Percentiles rank a stretch among this genome's conserved stretches.
These are phyloP conservation scores for Paramarasmius palmivorus DNA, from an alignment of 1,284 basidiomycete species.

Conservation along the genomic window DNA sequence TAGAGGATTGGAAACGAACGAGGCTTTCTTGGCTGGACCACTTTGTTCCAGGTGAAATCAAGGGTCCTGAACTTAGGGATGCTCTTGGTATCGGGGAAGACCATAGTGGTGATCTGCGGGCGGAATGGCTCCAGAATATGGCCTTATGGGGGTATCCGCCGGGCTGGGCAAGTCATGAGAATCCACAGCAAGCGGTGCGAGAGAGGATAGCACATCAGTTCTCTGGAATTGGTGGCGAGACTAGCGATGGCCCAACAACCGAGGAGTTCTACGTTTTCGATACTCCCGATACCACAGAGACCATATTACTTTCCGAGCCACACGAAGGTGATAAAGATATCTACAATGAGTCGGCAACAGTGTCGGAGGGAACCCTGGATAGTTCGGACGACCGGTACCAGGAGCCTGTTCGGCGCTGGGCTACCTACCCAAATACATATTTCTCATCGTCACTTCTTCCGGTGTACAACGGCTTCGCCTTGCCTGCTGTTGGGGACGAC, in stretches of 20 bases:
- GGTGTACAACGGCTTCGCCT: constrained; percentile 44
- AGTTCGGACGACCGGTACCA: no score
- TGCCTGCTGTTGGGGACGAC: constrained; percentile 34
- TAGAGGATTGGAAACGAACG: constrained; percentile 53
- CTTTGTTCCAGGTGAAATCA: constrained; percentile 62
- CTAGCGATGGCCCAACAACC: constrained; percentile 12
- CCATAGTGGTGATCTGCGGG: constrained; percentile 39
- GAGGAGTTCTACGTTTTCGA: neutral
- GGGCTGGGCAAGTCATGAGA: constrained; percentile 57
- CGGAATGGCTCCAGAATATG: constrained; percentile 67
- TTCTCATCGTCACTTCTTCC: constrained; percentile 60
- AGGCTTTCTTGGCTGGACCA: constrained; percentile 57
- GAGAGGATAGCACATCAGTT: constrained; percentile 33
- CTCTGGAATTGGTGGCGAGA: constrained; percentile 15
- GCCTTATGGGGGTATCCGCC: constrained; percentile 73
- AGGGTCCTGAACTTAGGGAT: constrained; percentile 44
- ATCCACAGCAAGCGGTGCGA: constrained; percentile 53
- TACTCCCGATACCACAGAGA: no score
- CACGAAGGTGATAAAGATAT: no score
- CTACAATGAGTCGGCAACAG: constrained; percentile 3
- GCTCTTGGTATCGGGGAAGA: neutral
- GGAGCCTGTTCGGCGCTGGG: constrained; percentile 55
- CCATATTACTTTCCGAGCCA: no score
- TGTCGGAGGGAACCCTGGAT: neutral
- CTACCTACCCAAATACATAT: constrained; percentile 55